Base-by-base conservation (phyloP, 805 yeast genomes). In the Hanseniaspora hatyaiensis region DNA sequence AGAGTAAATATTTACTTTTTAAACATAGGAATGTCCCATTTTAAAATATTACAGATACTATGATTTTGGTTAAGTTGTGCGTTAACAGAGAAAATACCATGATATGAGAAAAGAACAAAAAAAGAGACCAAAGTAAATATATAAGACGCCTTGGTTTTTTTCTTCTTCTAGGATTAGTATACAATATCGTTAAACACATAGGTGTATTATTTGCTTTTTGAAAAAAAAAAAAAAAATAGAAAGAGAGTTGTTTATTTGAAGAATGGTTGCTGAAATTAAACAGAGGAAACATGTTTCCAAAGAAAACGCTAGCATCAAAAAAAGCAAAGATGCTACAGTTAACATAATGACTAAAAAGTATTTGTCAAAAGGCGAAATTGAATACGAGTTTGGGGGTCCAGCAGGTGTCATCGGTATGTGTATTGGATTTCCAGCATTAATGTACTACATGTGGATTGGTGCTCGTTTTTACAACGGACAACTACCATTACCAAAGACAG, bases 371-470 rank as follows among this genome's bases (percentile, higher is more conserved):
- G 75, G 75, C 47, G 71, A 77, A 49, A 72, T 77, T 51, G 89
- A 78, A 58, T 85, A 77, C 68, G 97, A 92, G 56, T 92, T 89
- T 59, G 98, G 98, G 44, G 97, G 97, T 0, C 81, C 94, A 22
- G 64, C 71, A 6, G 98, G 98, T 50, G 95, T 86, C 41, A 50
- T 80, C 18, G 89, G 88, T 6, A 89, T 92, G 97, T 76, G 89
- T 79, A 60, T 76, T 38, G 94, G 95, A 3, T 92, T 92, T 68
- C 98, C 98, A 6, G 59, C 80, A 40, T 70, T 92, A 59, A 92
- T 92, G 98, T 85, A 81, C 72, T 92, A 92, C 66, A 82, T 92
- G 92, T 89, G 95, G 94, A 78, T 89, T 47, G 74, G 86, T 57
- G 89, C 92, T 44, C 74, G 75, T 52, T 87, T 81, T 63, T 85